These are phyloP conservation scores for Lasiosphaeria hispida DNA, from an alignment of 495 filamentous ascomycete genomes.

Conservation along the genomic window DNA sequence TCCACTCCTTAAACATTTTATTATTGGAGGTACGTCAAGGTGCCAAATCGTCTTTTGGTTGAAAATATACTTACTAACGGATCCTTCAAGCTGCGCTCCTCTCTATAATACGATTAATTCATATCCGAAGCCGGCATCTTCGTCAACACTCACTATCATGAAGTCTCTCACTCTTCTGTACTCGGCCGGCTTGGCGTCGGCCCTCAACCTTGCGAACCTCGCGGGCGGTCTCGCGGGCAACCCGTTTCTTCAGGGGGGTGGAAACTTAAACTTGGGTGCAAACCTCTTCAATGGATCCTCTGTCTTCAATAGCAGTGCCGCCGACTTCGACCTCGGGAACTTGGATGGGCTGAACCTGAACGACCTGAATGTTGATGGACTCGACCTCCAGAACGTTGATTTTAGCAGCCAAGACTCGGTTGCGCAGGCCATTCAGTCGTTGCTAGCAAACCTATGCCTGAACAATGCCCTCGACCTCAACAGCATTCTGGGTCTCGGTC, in stretches of 20 bases:
- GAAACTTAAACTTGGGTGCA: constrained; percentile 1
- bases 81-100: constrained; percentile 11
- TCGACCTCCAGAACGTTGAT: constrained; percentile 49
- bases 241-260: too few relatives aligned
- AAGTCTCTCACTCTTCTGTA: constrained; percentile 27
- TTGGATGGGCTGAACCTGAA: constrained; percentile 19
- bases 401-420: constrained; percentile 37
- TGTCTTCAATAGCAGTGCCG: constrained; percentile 1
- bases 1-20: not conserved
- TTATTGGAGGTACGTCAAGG: not conserved
- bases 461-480: constrained; percentile 33
- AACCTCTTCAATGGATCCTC: constrained; percentile 10
- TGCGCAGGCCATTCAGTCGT: constrained; percentile 31
- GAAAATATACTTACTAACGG: not conserved
- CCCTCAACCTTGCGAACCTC: constrained; percentile 14
- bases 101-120: not conserved
- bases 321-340: constrained; percentile 6
- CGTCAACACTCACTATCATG: constrained; percentile 19
- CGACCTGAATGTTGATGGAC: constrained; percentile 20
- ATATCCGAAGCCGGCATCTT: not conserved
- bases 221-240: not conserved
- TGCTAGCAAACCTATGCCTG: constrained; percentile 37
- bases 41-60: not conserved
- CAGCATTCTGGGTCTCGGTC: constrained; percentile 29
- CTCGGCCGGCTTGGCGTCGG: constrained; percentile 33